Conservation (phyloP, 2,329 filamentous ascomycete genomes). For the Botrytis byssoidea region DNA sequence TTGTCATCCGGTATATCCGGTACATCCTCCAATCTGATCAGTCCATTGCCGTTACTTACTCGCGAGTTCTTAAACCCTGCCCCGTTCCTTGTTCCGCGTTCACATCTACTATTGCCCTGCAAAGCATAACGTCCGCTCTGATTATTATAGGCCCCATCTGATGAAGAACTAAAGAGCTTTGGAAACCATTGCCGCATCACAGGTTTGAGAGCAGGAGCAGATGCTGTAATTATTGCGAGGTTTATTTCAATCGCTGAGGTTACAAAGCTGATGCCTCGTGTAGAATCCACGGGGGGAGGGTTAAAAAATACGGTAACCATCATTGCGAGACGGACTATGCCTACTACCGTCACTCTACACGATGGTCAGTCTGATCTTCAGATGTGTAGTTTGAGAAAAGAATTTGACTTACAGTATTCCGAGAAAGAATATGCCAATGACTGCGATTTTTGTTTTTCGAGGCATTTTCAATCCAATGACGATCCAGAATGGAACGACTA, state of each 20-base stretch:
- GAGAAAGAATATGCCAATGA: not conserved
- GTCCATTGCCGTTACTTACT: not conserved
- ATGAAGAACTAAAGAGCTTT: not conserved
- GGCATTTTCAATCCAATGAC: slow-evolving; percentile 10
- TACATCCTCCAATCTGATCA: not conserved
- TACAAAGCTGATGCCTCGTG: not conserved
- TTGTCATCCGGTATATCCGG: not conserved
- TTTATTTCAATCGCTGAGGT: not conserved
- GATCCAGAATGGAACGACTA: not conserved
- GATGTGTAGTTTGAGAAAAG: not conserved
- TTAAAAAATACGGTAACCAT: not conserved
- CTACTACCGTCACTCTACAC: not conserved
- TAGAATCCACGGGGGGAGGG: not conserved
- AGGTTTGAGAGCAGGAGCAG: not conserved
- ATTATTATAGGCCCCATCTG: not conserved
- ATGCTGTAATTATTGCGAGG: not conserved
- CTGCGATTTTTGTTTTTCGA: not conserved
- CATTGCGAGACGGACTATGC: not conserved
- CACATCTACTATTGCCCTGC: not conserved
- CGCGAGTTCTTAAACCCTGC: not conserved
- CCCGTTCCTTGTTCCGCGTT: not conserved
- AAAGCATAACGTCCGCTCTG: not conserved
- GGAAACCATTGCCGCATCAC: not conserved
- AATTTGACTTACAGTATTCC: not conserved
- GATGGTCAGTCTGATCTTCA: not conserved